Evolutionary conservation across 78 protist species (phyloP), one percentile per base, ranked within the genome.

Genomic region (Neovahlkampfia damariscottae): DNA sequence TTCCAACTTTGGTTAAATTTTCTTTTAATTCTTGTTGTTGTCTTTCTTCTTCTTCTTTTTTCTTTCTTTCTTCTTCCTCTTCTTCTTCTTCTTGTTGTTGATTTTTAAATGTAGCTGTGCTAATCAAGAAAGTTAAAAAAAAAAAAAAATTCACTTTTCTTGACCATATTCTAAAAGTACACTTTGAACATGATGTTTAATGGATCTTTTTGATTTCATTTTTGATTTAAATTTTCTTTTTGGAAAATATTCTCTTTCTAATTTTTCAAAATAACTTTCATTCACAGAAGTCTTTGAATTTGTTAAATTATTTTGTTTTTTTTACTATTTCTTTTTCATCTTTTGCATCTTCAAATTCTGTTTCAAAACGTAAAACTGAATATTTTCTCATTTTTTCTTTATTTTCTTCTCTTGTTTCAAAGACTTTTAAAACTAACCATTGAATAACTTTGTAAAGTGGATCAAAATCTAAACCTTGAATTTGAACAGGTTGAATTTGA

Each of bases 381-480:
- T 79, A 86, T 40, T 67, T 19, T 58, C 92, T 79, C 3, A 81
- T 74, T 38, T 69, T 40, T 32, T 83, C 92, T 29, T 84, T 90
- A 0, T 71, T 83, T 58, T 92, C 95, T 34, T 80, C 88, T 3
- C 95, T 70, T 0, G 88, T 85, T 19, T 83, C 87, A 34, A 69
- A 29, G n/a, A 89, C 96, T 37, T 80, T 79, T 81, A 91, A 87
- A 39, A 95, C 92, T 32, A 95, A 82, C 98, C 98, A 95, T 83
- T 90, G 82, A 38, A 94, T 70, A 28, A 90, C 89, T 36, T 89
- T 92, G 76, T 87, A 89, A 40, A 95, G 37, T 27, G 81, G 67
- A 31, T 31, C 28, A 80, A 41, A 88, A 69, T 94, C 90, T 2
- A 89, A 67, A 71, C 92, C 88, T 37, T 81, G 92, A 77, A 95